Evolutionary conservation across 768 basidiomycete species (phyloP), one percentile per base, ranked within the genome.

Genomic region (Mrakia gelida): DNA sequence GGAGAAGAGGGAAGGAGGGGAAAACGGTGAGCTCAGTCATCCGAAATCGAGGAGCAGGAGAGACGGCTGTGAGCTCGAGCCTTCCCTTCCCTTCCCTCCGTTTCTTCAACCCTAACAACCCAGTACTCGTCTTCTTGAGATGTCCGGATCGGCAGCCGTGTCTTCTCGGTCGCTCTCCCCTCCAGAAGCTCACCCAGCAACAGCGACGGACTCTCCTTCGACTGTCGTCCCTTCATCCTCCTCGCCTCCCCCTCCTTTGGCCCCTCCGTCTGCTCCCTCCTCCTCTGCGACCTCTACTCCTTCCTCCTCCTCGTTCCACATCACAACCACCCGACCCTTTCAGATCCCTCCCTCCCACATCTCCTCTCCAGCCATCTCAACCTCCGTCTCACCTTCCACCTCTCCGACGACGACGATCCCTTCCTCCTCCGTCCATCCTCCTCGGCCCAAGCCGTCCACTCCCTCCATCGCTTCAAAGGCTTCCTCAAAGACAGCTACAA

Each of bases 381-480:
- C 28, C 30, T 32, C 63, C 6, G 67, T 70, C 38, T 70, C 67
- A 3, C 67, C 38, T 13, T 43, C 41, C 1, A 70, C 67, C 67
- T 70, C 67, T 18, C 38, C 67, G 1, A 70, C 67, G 67, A 70
- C 26, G 9, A n/a, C 67, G 21, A 43, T 59, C 59, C 59, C 67
- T 41, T 70, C 34, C 26, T 34, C 34, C 32, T 26, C 30, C 30
- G 13, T 26, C 67, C 8, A 67, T 7, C 67, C 34, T 41, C n/a
- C n/a, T n/a, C 67, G 67, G 65, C 18, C 65, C 34, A 41, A 70
- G 41, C 67, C 67, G 41, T 41, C 67, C 13, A 41, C 67, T 26
- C 21, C 67, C 9, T 70, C 67, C 41, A 41, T 70, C 67, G 26
- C 38, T 7, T 70, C 67, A 70, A 38, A 70, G 67, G 23, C 67